Conservation (phyloP, 129 eudicot species). For the Flaveria trinervia region DNA sequence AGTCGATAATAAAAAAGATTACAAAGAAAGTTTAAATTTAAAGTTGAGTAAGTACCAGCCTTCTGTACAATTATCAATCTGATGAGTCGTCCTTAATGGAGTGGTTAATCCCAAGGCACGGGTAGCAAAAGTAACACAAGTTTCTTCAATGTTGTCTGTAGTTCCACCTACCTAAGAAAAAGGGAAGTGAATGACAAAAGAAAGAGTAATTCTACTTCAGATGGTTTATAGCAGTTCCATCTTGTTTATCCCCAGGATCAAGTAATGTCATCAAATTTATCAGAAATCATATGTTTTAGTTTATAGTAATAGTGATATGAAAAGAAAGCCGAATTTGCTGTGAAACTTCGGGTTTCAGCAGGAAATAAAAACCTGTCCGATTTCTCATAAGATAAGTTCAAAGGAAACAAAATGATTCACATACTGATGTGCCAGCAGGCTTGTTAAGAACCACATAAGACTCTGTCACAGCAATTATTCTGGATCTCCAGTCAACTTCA, state of each 20-base stretch:
- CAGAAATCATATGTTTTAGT: too few species aligned
- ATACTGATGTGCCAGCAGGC: conserved; percentile 98
- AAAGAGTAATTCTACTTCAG: not conserved
- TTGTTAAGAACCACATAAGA: conserved; percentile 84
- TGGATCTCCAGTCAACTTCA: conserved; percentile 92
- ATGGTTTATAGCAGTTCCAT: not conserved
- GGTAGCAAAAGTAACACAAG: conserved; percentile 82
- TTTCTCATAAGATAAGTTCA: conserved; percentile 8
- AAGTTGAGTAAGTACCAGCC: conserved; percentile 66
- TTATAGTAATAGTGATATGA: not conserved
- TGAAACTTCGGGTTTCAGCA: not conserved
- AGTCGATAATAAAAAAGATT: conserved; percentile 23
- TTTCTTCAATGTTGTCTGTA: conserved; percentile 91
- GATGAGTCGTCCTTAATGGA: conserved; percentile 89
- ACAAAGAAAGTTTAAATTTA: conserved; percentile 14
- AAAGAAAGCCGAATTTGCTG: not conserved
- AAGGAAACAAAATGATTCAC: conserved; percentile 34
- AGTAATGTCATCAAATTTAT: too few species aligned
- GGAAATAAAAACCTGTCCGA: not conserved
- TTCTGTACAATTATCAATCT: conserved; percentile 97
- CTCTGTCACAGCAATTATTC: conserved; percentile 86
- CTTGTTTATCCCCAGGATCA: not conserved
- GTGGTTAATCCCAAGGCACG: conserved; percentile 76
- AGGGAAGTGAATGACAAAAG: conserved; percentile 5
- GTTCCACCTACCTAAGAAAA: conserved; percentile 93